Evolutionary conservation across 1,284 basidiomycete genomes (phyloP).

Genomic region (Lentinula novae-zelandiae): DNA sequence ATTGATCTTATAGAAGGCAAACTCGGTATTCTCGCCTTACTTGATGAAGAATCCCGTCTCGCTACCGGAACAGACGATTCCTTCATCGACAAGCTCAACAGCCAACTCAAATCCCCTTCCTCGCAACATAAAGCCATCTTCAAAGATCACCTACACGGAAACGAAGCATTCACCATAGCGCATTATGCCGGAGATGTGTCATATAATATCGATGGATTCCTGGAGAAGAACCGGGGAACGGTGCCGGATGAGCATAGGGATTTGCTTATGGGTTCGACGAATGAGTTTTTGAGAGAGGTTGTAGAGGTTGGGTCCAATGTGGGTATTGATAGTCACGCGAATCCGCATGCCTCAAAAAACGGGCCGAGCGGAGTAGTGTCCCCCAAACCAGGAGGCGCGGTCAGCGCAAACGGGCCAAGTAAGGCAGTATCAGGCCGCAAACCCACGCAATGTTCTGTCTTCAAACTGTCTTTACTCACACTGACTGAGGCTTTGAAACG

Average conservation of each 20-base stretch:
- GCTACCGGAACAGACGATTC: slow-evolving; percentile 92
- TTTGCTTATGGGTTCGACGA: slow-evolving; percentile 84
- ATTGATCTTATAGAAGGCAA: slow-evolving; percentile 98
- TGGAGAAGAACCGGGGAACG: slow-evolving; percentile 99
- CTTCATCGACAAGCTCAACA: slow-evolving; percentile 92
- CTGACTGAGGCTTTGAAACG: slow-evolving; percentile 97
- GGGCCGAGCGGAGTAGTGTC: slow-evolving; percentile 38
- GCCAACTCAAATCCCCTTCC: slow-evolving; percentile 43
- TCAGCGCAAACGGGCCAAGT: slow-evolving; percentile 25
- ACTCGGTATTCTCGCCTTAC: slow-evolving; percentile 89
- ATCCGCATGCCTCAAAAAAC: not conserved
- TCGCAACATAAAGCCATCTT: slow-evolving; percentile 21
- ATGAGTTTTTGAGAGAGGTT: slow-evolving; percentile 92
- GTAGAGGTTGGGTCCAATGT: slow-evolving; percentile 86
- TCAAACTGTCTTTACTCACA: slow-evolving; percentile 91
- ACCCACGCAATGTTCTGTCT: slow-evolving; percentile 97
- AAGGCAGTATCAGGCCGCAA: slow-evolving; percentile 43
- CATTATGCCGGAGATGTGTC: slow-evolving; percentile 99
- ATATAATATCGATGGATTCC: slow-evolving; percentile 96
- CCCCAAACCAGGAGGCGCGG: slow-evolving; percentile 54
- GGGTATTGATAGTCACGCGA: slow-evolving; percentile 50
- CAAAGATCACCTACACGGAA: slow-evolving; percentile 81
- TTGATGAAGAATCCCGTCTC: slow-evolving; percentile 98
- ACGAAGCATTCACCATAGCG: slow-evolving; percentile 95
- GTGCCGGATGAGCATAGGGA: slow-evolving; percentile 97